phyloP scores from a whole-genome alignment of 768 basidiomycete species.

The Boletus coccyginus region DNA sequence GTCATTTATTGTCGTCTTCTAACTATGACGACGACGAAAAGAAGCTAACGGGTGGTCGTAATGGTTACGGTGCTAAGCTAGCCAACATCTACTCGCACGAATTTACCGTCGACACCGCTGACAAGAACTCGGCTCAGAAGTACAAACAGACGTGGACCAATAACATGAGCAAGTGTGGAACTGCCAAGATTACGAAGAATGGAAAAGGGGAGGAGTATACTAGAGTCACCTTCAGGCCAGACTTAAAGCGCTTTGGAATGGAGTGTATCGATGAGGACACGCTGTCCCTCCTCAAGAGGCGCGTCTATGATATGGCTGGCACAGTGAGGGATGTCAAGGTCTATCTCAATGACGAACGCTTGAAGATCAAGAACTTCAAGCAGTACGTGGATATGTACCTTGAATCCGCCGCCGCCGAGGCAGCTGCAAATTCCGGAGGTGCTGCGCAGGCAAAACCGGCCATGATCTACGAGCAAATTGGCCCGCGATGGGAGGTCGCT shows the following conservation, averaged over 20 bases:
- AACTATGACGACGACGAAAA: conserved; percentile 99
- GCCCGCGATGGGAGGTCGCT: conserved; percentile 89
- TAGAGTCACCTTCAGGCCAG: conserved; percentile 88
- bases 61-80: conserved; percentile 97
- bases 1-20: conserved; percentile 88
- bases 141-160: conserved; percentile 94
- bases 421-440: conserved; percentile 70
- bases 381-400: conserved; percentile 96
- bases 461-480: conserved; percentile 78
- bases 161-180: conserved; percentile 88
- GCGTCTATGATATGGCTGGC: conserved; percentile 98
- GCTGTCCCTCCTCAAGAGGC: conserved; percentile 81
- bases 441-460: conserved; percentile 73
- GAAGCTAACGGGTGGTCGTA: conserved; percentile 97
- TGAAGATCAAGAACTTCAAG: conserved; percentile 95
- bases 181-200: conserved; percentile 93
- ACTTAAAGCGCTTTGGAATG: conserved; percentile 92
- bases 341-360: conserved; percentile 83
- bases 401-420: conserved; percentile 68
- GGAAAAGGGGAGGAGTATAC: conserved; percentile 87
- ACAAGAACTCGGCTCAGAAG: conserved; percentile 81
- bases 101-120: conserved; percentile 95
- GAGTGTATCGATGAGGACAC: conserved; percentile 88
- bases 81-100: conserved; percentile 97
- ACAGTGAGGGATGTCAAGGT: conserved; percentile 92